These are phyloP conservation scores for Rosa persica DNA, from an alignment of 306 rosid genomes.

Conservation along the genomic window DNA sequence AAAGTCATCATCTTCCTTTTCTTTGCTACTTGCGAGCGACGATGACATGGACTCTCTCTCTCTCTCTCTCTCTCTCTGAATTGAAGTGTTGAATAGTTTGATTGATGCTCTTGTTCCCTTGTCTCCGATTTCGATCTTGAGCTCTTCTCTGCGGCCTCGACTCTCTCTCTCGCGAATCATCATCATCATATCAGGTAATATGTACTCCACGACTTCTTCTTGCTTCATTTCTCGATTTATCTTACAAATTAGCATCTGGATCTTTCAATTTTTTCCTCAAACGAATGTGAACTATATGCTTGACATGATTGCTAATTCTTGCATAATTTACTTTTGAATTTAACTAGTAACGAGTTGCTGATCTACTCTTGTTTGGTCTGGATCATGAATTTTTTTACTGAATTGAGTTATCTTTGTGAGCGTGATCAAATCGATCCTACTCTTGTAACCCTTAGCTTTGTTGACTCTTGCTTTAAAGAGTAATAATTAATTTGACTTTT, in stretches of 20 bases:
- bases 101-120: neutral
- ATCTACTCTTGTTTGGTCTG: neutral
- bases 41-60: neutral
- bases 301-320: neutral
- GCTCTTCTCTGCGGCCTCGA: no score
- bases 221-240: neutral
- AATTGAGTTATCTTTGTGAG: neutral
- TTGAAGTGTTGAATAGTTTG: no score
- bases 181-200: neutral
- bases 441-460: neutral
- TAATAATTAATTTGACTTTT: neutral
- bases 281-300: neutral
- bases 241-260: neutral
- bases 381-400: neutral
- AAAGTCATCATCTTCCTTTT: no score
- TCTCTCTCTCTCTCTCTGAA: neutral
- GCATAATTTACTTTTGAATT: no score
- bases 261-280: neutral
- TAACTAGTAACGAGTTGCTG: neutral
- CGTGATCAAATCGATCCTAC: no score
- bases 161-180: neutral
- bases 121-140: neutral
- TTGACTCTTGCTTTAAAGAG: neutral
- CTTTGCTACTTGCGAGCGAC: no score
- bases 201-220: neutral